Evolutionary conservation across 768 basidiomycete species (phyloP).

Genomic region (Naematelia aurantialba): DNA sequence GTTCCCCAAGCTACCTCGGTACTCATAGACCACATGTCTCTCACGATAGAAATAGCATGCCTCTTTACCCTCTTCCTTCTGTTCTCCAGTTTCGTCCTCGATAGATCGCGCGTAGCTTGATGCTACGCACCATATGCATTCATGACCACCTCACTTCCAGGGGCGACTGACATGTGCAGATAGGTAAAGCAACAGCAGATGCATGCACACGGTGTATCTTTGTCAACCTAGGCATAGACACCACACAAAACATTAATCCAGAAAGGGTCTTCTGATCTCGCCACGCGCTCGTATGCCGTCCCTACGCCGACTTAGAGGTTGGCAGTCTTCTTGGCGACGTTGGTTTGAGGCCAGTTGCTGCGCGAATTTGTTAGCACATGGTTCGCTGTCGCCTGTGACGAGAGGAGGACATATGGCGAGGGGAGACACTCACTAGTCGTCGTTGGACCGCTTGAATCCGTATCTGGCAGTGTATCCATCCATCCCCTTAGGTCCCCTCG

Average conservation of each 20-base stretch:
- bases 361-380: conserved; percentile 2
- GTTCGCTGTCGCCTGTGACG: not conserved
- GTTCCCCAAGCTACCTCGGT: no score
- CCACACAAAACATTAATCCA: not conserved
- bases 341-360: conserved; percentile 73
- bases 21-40: no score
- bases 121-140: not conserved
- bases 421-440: conserved; percentile 67
- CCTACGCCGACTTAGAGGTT: conserved; percentile 19
- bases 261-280: conserved; percentile 1
- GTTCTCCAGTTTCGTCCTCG: not conserved
- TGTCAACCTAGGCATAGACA: not conserved
- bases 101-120: not conserved
- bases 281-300: no score
- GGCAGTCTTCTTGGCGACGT: conserved; percentile 50
- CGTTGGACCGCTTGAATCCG: conserved; percentile 67
- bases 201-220: conserved; percentile 2
- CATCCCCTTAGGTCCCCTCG: conserved; percentile 83
- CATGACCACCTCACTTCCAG: not conserved
- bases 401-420: not conserved
- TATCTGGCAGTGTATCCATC: conserved; percentile 70
- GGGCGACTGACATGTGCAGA: not conserved
- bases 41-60: not conserved
- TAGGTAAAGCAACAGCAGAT: not conserved
- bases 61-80: not conserved